Percentiles rank a stretch among this genome's conserved stretches.
These are phyloP conservation scores for Chlamydomonas sp. DNA, from an alignment of 139 green algal species.

Conservation along the genomic window DNA sequence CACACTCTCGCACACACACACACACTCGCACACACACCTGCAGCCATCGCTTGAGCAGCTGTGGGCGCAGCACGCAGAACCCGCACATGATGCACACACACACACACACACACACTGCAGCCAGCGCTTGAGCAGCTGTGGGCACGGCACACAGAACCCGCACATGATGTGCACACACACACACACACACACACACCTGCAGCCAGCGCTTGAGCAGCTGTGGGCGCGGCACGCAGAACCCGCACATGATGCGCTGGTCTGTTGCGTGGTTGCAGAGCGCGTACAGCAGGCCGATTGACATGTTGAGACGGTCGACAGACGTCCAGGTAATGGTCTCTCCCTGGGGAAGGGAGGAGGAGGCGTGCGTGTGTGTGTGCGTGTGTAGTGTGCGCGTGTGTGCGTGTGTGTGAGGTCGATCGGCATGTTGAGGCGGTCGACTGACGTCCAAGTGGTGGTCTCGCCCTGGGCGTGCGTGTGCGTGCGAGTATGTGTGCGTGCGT, in stretches of 20 bases:
- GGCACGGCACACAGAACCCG: conserved; percentile 54
- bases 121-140: conserved; percentile 63
- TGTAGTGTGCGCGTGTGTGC: too few species aligned
- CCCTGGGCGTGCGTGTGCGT: too few species aligned
- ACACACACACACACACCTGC: conserved; percentile 18
- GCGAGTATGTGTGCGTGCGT: too few species aligned
- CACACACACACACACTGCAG: too few species aligned
- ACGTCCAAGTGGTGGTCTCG: conserved; percentile 43
- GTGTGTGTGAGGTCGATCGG: conserved; percentile 58
- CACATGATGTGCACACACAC: too few species aligned
- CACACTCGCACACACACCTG: too few species aligned
- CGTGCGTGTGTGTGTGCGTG: too few species aligned
- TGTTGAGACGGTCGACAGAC: conserved; percentile 55
- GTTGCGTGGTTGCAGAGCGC: conserved; percentile 54
- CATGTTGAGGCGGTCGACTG: conserved; percentile 59
- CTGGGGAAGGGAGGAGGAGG: too few species aligned
- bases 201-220: conserved; percentile 65
- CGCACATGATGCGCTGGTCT: conserved; percentile 39
- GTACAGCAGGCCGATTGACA: conserved; percentile 61
- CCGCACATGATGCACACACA: too few species aligned
- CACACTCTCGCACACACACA: too few species aligned
- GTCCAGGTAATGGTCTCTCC: conserved; percentile 42
- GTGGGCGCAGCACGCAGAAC: too few species aligned
- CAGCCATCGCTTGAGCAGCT: too few species aligned
- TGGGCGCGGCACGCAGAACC: conserved; percentile 56